These are phyloP conservation scores for Luffa aegyptiaca DNA, from an alignment of 306 rosid species.

Conservation along the genomic window DNA sequence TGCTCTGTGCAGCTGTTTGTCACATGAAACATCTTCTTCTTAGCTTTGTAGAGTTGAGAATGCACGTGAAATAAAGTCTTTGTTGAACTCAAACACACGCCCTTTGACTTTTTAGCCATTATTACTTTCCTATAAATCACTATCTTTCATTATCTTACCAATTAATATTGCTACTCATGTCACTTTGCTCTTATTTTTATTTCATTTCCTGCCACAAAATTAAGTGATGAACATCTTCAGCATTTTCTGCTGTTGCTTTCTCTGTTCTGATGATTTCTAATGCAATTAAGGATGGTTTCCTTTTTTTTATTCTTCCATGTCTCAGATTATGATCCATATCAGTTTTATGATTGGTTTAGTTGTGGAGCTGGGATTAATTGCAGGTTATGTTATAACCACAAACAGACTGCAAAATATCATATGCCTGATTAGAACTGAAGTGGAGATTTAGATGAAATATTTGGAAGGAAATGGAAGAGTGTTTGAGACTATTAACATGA, in stretches of 20 bases:
- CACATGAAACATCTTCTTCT: constrained; percentile 7
- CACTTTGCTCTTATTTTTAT: not conserved
- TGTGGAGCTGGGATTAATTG: not conserved
- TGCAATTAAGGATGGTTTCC: not conserved
- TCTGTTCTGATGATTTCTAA: not conserved
- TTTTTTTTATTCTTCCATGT: not conserved
- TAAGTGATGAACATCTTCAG: not conserved
- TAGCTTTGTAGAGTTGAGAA: not conserved
- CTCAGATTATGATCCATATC: not conserved
- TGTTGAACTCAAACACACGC: not conserved
- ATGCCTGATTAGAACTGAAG: not conserved
- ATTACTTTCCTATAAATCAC: not conserved
- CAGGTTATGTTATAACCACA: not conserved
- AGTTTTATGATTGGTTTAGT: not conserved
- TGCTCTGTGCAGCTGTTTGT: not conserved
- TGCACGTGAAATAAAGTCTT: constrained; percentile 2
- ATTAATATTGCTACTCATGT: not conserved
- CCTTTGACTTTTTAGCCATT: not conserved
- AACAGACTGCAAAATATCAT: not conserved
- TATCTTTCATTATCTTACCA: not conserved
- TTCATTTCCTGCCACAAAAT: not conserved
- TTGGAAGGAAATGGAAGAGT: not conserved
- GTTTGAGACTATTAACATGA: not conserved
- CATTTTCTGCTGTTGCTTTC: not conserved
- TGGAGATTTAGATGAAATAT: not conserved